A percentile compares a stretch with the other conserved stretches of the same genome.
These are phyloP conservation scores for Talaromyces ruber DNA, from an alignment of 495 filamentous ascomycete genomes.

Conservation along the genomic window DNA sequence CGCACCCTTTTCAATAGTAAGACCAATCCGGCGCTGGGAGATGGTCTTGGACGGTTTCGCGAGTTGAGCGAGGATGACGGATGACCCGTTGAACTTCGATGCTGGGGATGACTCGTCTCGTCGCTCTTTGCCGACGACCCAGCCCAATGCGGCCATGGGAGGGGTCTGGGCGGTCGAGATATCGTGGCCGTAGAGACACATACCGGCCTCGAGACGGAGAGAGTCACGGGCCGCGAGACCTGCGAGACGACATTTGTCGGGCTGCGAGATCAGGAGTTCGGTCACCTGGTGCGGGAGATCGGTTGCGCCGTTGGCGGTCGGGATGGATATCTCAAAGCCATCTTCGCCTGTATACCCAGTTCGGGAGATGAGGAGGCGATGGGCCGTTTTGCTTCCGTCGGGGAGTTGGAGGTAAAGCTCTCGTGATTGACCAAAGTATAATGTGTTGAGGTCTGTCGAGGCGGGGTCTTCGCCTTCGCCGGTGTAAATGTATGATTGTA, in stretches of 20 bases:
- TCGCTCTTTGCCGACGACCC: conserved; percentile 75
- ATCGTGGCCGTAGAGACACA: conserved; percentile 99
- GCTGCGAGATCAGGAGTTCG: conserved; percentile 54
- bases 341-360: conserved; percentile 97
- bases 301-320: conserved; percentile 32
- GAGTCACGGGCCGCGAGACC: conserved; percentile 88
- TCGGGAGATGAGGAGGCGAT: conserved; percentile 67
- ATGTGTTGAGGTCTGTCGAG: conserved; percentile 48
- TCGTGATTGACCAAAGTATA: conserved; percentile 75
- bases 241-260: conserved; percentile 63
- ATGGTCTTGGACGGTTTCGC: conserved; percentile 57
- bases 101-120: conserved; percentile 40
- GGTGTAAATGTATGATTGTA: conserved; percentile 46
- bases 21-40: conserved; percentile 63
- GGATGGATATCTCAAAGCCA: conserved; percentile 92
- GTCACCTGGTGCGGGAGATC: conserved; percentile 36
- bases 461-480: conserved; percentile 21
- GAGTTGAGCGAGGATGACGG: conserved; percentile 63
- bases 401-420: conserved; percentile 44
- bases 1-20: conserved; percentile 71
- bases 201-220: conserved; percentile 87
- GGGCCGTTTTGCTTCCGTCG: conserved; percentile 30
- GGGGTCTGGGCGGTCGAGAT: conserved; percentile 84
- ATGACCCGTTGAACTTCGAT: conserved; percentile 63
- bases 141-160: conserved; percentile 71